These are phyloP conservation scores for Hypoxylon sp. DNA, from an alignment of 2,329 filamentous ascomycete species.

Conservation along the genomic window DNA sequence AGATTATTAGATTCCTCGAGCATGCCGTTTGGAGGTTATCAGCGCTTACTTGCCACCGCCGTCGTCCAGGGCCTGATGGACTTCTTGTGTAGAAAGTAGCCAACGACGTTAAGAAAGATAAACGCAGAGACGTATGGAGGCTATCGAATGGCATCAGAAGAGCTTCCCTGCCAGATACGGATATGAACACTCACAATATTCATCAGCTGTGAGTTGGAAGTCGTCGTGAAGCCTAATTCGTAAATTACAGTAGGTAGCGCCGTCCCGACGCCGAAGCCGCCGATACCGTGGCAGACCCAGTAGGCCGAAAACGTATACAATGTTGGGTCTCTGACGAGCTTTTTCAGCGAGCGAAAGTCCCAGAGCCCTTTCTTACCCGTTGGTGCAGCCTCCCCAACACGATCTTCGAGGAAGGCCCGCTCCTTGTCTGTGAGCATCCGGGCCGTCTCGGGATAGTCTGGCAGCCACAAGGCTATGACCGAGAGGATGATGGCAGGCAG, in stretches of 20 bases:
- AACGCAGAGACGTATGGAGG: conserved; percentile 56
- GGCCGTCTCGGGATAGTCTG: conserved; percentile 53
- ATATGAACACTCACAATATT: conserved; percentile 52
- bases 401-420: conserved; percentile 41
- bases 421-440: conserved; percentile 50
- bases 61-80: conserved; percentile 55
- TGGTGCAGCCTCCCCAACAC: conserved; percentile 50
- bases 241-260: conserved; percentile 59
- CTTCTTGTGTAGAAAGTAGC: conserved; percentile 53
- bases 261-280: conserved; percentile 57
- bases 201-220: conserved; percentile 58
- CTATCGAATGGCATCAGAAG: conserved; percentile 39
- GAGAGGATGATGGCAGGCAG: conserved; percentile 52
- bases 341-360: conserved; percentile 51
- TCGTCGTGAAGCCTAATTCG: conserved; percentile 57
- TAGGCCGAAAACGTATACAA: conserved; percentile 55
- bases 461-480: conserved; percentile 50
- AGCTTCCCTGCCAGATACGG: neutral
- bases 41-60: conserved; percentile 53
- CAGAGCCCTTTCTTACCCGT: conserved; percentile 51
- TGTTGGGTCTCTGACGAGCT: conserved; percentile 52
- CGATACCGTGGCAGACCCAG: conserved; percentile 59
- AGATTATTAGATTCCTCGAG: conserved; percentile 28
- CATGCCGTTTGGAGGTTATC: neutral
- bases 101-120: conserved; percentile 54